phyloP scores from a whole-genome alignment of 257 asterid genomes.

The Lycium ferocissimum region DNA sequence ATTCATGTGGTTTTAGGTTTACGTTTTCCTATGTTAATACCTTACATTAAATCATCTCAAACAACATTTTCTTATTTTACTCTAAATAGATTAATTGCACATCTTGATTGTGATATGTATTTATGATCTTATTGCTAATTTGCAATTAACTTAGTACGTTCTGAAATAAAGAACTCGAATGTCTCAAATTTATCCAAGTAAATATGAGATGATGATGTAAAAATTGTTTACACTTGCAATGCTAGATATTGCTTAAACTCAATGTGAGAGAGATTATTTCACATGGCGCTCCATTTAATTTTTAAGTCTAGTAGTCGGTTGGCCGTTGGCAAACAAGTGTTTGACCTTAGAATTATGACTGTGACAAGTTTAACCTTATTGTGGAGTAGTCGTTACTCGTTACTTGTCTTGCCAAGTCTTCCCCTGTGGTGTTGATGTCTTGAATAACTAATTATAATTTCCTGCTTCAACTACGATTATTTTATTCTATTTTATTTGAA shows the following conservation, averaged over 20 bases:
- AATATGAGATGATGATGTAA: too few relatives aligned
- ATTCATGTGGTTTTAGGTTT: not conserved
- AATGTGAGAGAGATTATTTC: not conserved
- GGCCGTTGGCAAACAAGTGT: not conserved
- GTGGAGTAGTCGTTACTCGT: not conserved
- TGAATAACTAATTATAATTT: not conserved
- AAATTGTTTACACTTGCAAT: too few relatives aligned
- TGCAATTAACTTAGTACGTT: too few relatives aligned
- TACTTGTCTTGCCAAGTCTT: not conserved
- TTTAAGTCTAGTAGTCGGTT: not conserved
- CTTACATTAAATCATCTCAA: not conserved
- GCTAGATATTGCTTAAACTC: not conserved
- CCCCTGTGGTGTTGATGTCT: not conserved
- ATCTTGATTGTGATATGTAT: too few relatives aligned
- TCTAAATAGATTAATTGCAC: too few relatives aligned
- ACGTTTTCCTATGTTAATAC: not conserved
- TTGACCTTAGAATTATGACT: constrained; percentile 19
- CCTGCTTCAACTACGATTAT: not conserved
- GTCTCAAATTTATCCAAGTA: too few relatives aligned
- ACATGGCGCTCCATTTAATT: not conserved
- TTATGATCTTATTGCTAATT: too few relatives aligned
- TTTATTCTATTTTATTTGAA: not conserved
- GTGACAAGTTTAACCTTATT: not conserved
- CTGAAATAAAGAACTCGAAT: too few relatives aligned
- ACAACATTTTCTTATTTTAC: not conserved